phyloP scores from a whole-genome alignment of 371 early-diverging fungal genomes.

The Lichtheimia ramosa region DNA sequence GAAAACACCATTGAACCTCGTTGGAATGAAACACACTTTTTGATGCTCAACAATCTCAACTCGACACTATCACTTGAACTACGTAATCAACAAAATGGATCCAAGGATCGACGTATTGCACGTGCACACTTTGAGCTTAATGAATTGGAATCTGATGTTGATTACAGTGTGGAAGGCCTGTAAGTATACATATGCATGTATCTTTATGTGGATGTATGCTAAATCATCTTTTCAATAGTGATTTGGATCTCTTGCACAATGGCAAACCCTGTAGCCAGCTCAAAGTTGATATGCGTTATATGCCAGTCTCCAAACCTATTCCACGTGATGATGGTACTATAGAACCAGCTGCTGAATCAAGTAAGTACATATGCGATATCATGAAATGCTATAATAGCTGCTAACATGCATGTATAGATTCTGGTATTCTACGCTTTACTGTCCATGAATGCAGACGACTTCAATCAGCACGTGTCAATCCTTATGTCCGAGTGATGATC shows the following conservation, averaged over 20 bases:
- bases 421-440: slow-evolving; percentile 51
- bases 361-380: slow-evolving; percentile 25
- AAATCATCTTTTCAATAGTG: slow-evolving; percentile 12
- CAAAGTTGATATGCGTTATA: slow-evolving; percentile 57
- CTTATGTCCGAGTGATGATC: slow-evolving; percentile 48
- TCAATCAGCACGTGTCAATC: slow-evolving; percentile 29
- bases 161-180: slow-evolving; percentile 42
- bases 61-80: slow-evolving; percentile 51
- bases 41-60: slow-evolving; percentile 58
- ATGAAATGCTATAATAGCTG: not conserved
- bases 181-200: slow-evolving; percentile 17
- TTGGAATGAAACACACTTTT: slow-evolving; percentile 62
- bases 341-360: slow-evolving; percentile 59
- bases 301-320: slow-evolving; percentile 60
- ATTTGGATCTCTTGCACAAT: slow-evolving; percentile 39
- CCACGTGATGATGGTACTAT: slow-evolving; percentile 41
- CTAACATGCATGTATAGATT: slow-evolving; percentile 25
- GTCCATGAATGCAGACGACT: slow-evolving; percentile 53
- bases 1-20: slow-evolving; percentile 60
- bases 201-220: not conserved
- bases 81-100: slow-evolving; percentile 25
- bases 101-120: slow-evolving; percentile 42
- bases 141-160: slow-evolving; percentile 49
- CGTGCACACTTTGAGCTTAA: slow-evolving; percentile 55
- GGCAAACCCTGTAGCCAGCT: slow-evolving; percentile 56